Evolutionary conservation across 805 yeast genomes (phyloP).

Genomic region (Metschnikowia colocasiae): DNA sequence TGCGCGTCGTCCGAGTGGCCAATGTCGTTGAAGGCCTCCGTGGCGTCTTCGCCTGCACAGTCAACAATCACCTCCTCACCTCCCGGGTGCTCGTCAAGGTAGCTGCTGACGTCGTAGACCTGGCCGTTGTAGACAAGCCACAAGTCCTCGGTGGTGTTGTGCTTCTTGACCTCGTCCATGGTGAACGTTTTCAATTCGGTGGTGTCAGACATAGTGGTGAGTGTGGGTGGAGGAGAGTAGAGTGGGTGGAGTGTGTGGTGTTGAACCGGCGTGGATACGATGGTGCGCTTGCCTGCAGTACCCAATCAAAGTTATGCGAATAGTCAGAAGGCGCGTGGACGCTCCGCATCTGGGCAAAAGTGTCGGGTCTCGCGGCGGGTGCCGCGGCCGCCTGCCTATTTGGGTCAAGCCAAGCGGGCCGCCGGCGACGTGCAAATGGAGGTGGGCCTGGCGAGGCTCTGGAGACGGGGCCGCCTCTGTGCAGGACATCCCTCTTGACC

Average conservation of each 20-base stretch:
- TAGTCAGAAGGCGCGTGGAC: constrained; percentile 5
- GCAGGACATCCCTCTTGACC: no score
- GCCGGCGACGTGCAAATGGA: no score
- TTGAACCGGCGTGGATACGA: neutral
- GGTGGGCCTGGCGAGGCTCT: no score
- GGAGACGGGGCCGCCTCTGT: no score
- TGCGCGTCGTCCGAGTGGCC: constrained; percentile 98
- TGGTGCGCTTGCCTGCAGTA: constrained; percentile 9
- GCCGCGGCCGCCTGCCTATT: no score
- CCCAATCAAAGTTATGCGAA: constrained; percentile 17
- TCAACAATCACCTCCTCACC: constrained; percentile 80
- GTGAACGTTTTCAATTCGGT: constrained; percentile 45
- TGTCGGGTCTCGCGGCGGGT: neutral
- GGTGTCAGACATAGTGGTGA: constrained; percentile 13
- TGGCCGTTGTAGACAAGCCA: constrained; percentile 45
- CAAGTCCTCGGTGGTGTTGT: constrained; percentile 38
- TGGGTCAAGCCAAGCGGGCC: no score
- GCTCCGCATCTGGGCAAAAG: neutral
- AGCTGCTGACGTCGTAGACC: constrained; percentile 39
- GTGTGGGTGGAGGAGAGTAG: neutral
- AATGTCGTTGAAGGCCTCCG: constrained; percentile 69
- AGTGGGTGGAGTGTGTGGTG: no score
- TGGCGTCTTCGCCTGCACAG: constrained; percentile 78
- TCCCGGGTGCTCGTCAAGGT: constrained; percentile 63
- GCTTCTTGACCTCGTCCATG: constrained; percentile 46